Percentiles rank a stretch among this genome's conserved stretches.
Conservation (phyloP, 2,329 filamentous ascomycete genomes). For the Cytospora chrysosperma region DNA sequence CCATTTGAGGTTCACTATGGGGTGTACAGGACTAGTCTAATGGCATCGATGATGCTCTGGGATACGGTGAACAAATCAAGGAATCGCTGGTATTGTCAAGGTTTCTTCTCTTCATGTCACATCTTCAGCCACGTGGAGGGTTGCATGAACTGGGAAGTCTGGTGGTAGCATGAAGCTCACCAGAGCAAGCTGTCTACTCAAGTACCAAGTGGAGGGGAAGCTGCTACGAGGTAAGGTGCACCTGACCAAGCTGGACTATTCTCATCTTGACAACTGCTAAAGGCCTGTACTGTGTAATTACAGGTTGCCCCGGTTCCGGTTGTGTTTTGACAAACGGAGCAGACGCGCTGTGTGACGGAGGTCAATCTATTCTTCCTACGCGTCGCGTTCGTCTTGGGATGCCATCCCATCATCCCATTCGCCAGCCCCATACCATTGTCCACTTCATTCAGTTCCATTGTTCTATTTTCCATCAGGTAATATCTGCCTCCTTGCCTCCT, state of each 20-base stretch:
- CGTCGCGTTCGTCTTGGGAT: not conserved
- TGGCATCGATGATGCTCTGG: not conserved
- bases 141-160: not conserved
- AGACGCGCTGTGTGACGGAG: not conserved
- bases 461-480: not conserved
- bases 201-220: not conserved
- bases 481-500: too few relatives aligned
- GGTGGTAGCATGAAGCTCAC: not conserved
- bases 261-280: not conserved
- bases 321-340: not conserved
- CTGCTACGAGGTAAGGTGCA: not conserved
- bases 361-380: not conserved
- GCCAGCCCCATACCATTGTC: not conserved
- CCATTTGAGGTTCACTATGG: not conserved
- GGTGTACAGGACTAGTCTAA: not conserved
- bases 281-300: not conserved
- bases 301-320: not conserved
- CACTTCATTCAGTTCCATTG: not conserved
- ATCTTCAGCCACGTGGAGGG: not conserved
- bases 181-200: not conserved
- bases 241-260: not conserved
- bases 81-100: not conserved
- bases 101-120: not conserved
- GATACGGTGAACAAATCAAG: not conserved
- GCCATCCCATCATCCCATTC: not conserved